Evolutionary conservation across 2,329 filamentous ascomycete species (phyloP), one percentile per base, ranked within the genome.

Genomic region (Corynespora cassiicola): DNA sequence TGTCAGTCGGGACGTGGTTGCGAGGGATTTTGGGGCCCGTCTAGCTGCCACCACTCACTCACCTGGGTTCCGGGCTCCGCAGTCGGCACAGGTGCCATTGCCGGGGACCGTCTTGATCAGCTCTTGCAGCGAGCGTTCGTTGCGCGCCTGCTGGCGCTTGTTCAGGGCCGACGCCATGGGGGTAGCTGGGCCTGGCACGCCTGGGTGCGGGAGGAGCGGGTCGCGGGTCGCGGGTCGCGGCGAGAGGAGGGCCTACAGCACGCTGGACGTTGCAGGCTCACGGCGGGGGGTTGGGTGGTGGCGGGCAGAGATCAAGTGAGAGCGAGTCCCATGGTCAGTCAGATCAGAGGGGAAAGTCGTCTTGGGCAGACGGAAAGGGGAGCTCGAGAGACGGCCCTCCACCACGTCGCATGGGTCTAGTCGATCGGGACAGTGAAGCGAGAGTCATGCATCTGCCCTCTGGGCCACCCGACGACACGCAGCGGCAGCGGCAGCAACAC

Each of bases 131-230:
- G 83, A 77, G 66, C 89, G 89, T 76, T 99, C 94, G 71, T 99
- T 96, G 73, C 94, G 91, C 77, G 88, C 90, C 79, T 96, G 92
- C 75, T 96, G 90, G 73, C 94, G 90, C 80, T 97, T 99, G 78
- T 86, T 96, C 68, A 95, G 77, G 28, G 83, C 78, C 38, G 81
- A 79, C 39, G 88, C 80, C 88, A 91, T 94, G 47, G 27, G 21
- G 15, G n/a, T n/a, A n/a, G n/a, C n/a, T n/a, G n/a, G n/a, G n/a
- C n/a, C n/a, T n/a, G n/a, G n/a, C n/a, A n/a, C n/a, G n/a, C n/a
- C n/a, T n/a, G n/a, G n/a, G n/a, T n/a, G n/a, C n/a, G n/a, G 31
- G 42, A 51, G 42, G 42, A 37, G 48, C 43, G 39, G 50, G 42
- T 54, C 47, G 50, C 45, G 44, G 46, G 42, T 42, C 21, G 34